Evolutionary conservation across 2,329 filamentous ascomycete species (phyloP).

Genomic region (Talaromyces funiculosus): DNA sequence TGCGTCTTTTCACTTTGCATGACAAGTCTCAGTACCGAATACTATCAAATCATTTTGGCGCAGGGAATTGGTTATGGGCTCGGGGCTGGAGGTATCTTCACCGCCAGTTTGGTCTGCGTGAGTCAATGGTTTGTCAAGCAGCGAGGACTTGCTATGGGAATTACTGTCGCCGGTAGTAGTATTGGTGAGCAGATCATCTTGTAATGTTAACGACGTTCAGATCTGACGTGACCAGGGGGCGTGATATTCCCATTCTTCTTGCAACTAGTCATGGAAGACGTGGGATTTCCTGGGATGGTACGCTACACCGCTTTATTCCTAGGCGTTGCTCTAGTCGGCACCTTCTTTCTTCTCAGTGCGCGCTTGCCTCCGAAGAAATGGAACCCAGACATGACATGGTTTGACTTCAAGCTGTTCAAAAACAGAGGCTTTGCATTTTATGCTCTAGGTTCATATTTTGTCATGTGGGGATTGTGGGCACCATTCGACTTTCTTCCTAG

Average conservation of each 20-base stretch:
- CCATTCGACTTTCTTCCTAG: conserved; percentile 22
- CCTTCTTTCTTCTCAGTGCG: conserved; percentile 19
- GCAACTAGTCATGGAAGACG: conserved; percentile 14
- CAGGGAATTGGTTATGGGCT: conserved; percentile 42
- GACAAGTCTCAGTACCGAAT: conserved; percentile 36
- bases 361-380: conserved; percentile 26
- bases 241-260: conserved; percentile 24
- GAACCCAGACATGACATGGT: conserved; percentile 23
- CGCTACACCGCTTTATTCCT: conserved; percentile 21
- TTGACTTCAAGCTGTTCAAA: conserved; percentile 23
- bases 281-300: conserved; percentile 19
- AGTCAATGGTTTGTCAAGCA: conserved; percentile 52
- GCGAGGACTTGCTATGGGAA: conserved; percentile 49
- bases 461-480: conserved; percentile 23
- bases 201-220: background rate
- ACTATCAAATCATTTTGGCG: conserved; percentile 43
- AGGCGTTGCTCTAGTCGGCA: conserved; percentile 17
- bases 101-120: background rate
- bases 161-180: conserved; percentile 46
- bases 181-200: background rate
- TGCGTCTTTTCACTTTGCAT: conserved; percentile 42
- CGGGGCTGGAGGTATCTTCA: conserved; percentile 27
- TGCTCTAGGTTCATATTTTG: conserved; percentile 21
- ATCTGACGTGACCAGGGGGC: conserved; percentile 12
- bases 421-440: conserved; percentile 23